phyloP scores from a whole-genome alignment of 108 stramenopile species.

The Nitzschia sp. region DNA sequence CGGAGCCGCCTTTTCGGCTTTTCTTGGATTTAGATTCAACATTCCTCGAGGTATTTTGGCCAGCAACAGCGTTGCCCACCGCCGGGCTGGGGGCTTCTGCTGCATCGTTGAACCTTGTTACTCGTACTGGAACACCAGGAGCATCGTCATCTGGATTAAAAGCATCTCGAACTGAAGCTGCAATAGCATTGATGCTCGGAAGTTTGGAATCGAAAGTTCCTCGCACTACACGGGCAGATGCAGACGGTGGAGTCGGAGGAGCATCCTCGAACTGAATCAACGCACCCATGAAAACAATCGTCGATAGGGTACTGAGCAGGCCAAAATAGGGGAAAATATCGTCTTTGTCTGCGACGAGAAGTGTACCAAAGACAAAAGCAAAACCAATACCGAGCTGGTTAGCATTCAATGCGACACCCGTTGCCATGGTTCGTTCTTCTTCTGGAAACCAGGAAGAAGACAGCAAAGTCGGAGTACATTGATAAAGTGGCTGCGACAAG shows the following conservation, averaged over 20 bases:
- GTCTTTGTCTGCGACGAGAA: conserved; percentile 62
- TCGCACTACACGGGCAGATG: conserved; percentile 55
- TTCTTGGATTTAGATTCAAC: not conserved
- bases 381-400: conserved; percentile 90
- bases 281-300: conserved; percentile 71
- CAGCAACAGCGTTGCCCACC: not conserved
- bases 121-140: not conserved
- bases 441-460: conserved; percentile 86
- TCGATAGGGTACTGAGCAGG: conserved; percentile 66
- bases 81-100: conserved; percentile 18
- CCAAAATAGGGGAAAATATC: conserved; percentile 85
- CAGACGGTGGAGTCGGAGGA: conserved; percentile 84
- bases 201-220: conserved; percentile 66
- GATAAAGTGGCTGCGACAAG: conserved; percentile 79
- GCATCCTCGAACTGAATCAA: conserved; percentile 89
- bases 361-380: conserved; percentile 86
- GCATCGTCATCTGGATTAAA: not conserved
- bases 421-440: conserved; percentile 87
- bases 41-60: not conserved
- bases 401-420: conserved; percentile 85
- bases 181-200: conserved; percentile 42
- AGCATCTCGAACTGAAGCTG: conserved; percentile 26
- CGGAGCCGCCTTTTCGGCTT: not conserved
- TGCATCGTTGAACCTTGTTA: not conserved
- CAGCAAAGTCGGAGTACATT: conserved; percentile 80